Evolutionary conservation across 176 grass and related monocot genomes (phyloP).

Genomic region (sorghum (Sorghum bicolor)): DNA sequence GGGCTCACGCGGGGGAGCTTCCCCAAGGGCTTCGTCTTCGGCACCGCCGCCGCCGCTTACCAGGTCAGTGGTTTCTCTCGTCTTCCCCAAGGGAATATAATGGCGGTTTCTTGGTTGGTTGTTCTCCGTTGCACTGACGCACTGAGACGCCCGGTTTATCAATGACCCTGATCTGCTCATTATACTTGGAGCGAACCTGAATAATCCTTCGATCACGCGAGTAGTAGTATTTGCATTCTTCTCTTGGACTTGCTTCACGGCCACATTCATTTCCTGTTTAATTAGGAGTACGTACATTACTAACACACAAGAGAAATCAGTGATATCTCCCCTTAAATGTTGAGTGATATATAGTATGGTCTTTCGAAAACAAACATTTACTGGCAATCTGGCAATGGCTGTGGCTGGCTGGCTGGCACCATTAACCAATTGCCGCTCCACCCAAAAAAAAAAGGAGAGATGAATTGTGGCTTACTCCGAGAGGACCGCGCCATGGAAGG

Average conservation of each 20-base stretch:
- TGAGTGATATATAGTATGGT: background rate
- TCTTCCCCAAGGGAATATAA: background rate
- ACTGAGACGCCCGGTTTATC: background rate
- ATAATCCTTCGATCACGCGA: background rate
- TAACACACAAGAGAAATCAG: too few species aligned
- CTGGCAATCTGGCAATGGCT: too few species aligned
- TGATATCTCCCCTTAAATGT: background rate
- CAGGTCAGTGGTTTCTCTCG: conserved; percentile 44
- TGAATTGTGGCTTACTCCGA: background rate
- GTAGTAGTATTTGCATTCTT: background rate
- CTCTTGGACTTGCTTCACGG: background rate
- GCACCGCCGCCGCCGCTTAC: conserved; percentile 81
- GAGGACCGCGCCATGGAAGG: background rate
- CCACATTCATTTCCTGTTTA: background rate
- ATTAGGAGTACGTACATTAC: background rate
- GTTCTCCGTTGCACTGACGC: background rate
- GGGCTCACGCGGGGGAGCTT: conserved; percentile 69
- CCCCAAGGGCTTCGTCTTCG: conserved; percentile 84
- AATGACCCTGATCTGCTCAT: background rate
- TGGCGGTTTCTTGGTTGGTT: background rate
- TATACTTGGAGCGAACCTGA: background rate
- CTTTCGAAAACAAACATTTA: background rate
- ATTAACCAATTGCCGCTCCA: background rate
- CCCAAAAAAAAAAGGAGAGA: too few species aligned
- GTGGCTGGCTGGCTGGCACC: background rate